A percentile compares a stretch with the other conserved stretches of the same genome.
Conservation (phyloP, 768 basidiomycete genomes). For the Steccherinum ochraceum region DNA sequence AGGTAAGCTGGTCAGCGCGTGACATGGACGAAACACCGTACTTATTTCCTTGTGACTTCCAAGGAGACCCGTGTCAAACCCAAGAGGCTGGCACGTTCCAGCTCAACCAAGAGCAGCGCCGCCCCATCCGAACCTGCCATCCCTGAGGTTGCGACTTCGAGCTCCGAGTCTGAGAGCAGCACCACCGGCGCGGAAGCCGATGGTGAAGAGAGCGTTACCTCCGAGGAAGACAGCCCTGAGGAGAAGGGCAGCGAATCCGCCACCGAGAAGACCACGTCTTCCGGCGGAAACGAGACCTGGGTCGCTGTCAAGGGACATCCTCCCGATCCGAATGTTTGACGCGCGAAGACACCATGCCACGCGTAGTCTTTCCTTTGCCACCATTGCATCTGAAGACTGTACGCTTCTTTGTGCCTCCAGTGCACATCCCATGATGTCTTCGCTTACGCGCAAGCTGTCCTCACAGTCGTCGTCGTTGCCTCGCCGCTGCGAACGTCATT, state of each 20-base stretch:
- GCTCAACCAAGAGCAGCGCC: neutral
- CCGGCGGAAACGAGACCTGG: slow-evolving; percentile 62
- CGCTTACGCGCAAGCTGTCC: neutral
- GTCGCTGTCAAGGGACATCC: slow-evolving; percentile 59
- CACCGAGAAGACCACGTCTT: neutral
- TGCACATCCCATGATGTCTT: neutral
- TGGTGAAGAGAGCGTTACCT: slow-evolving; percentile 69
- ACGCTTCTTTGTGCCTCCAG: neutral
- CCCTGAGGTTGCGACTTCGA: slow-evolving; percentile 25
- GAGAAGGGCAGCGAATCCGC: slow-evolving; percentile 16
- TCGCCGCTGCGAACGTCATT: no score
- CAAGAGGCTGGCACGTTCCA: slow-evolving; percentile 29
- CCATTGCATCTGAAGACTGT: neutral
- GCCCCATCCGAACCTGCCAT: slow-evolving; percentile 36
- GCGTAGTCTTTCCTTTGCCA: neutral
- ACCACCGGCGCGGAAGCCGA: slow-evolving; percentile 64
- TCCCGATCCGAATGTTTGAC: slow-evolving; percentile 5
- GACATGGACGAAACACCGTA: neutral
- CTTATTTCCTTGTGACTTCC: neutral
- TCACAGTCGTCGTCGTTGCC: neutral
- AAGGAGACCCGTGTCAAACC: slow-evolving; percentile 48
- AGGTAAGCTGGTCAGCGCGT: slow-evolving; percentile 12
- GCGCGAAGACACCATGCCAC: neutral
- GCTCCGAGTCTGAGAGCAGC: slow-evolving; percentile 39
- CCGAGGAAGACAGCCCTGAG: slow-evolving; percentile 59